Percentiles rank a stretch among this genome's conserved stretches.
phyloP scores from a whole-genome alignment of 202 grass and related monocot genomes.

The Elaeis oleifera region DNA sequence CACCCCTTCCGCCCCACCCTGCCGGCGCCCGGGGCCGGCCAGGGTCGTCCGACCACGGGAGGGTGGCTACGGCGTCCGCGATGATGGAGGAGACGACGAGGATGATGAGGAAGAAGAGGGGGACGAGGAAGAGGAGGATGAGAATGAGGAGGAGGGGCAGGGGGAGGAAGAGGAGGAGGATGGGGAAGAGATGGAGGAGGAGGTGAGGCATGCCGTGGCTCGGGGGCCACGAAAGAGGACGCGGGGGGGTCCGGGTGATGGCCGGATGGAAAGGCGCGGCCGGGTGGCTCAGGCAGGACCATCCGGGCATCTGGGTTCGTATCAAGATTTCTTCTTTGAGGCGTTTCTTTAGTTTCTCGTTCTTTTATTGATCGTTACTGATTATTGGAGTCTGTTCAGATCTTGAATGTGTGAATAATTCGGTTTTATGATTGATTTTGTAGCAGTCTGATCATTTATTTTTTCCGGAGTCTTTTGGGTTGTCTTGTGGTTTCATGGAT shows the following conservation, averaged over 20 bases:
- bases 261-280: not conserved
- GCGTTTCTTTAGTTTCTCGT: too few species aligned
- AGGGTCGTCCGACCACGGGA: too few species aligned
- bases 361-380: too few species aligned
- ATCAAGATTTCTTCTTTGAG: slow-evolving; percentile 6
- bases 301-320: slow-evolving; percentile 35
- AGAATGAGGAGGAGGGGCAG: not conserved
- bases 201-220: slow-evolving; percentile 16
- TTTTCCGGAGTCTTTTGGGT: too few species aligned
- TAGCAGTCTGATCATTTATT: too few species aligned
- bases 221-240: slow-evolving; percentile 15
- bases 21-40: slow-evolving; percentile 9
- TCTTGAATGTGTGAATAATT: too few species aligned
- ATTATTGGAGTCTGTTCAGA: too few species aligned
- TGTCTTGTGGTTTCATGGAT: too few species aligned
- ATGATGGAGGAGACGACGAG: not conserved
- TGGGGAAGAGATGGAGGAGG: slow-evolving; percentile 20
- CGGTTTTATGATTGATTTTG: too few species aligned
- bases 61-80: not conserved
- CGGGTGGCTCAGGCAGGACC: slow-evolving; percentile 8
- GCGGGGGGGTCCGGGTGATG: not conserved
- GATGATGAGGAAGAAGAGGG: slow-evolving; percentile 5
- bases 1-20: slow-evolving; percentile 4
- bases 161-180: slow-evolving; percentile 6
- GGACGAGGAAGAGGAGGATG: slow-evolving; percentile 24